Evolutionary conservation across 176 grass and related monocot genomes (phyloP), one percentile per base, ranked within the genome.

Genomic region (Microstegium vimineum): DNA sequence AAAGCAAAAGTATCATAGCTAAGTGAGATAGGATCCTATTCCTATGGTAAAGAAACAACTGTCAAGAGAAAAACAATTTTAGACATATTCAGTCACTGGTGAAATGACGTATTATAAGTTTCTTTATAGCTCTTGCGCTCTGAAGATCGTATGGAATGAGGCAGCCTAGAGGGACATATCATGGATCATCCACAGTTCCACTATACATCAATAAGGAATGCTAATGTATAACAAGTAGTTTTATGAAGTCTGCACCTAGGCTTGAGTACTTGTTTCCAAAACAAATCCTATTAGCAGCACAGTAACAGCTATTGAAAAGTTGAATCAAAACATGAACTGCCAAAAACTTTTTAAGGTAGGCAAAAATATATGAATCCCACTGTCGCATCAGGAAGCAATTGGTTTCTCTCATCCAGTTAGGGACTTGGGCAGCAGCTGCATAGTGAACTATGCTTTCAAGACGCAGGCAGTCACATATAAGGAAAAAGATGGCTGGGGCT

Each of bases 21-120:
- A 86, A 82, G 45, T 36, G 64, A 89, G n/a, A 77, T 71, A 51
- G 32, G 52, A 82, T 76, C 81, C 22, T 16, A 71, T 64, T 76
- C 81, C 22, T 16, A 71, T 64, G 69, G 28, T 34, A 34, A 85
- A 71, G 52, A 80, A 84, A 54, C 13, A 16, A 20, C 51, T 26
- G 54, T 15, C 32, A 68, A 11, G 7, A 74, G 38, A 40, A 66
- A 80, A 75, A 69, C 22, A 37, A 56, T 54, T 86, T n/a, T 34
- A 61, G 10, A 57, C 26, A 73, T 46, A 35, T 72, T 72, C 26
- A 77, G 69, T 60, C 66, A 51, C 31, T 30, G 59, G 40, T 64
- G 25, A 73, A 74, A 57, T 42, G 52, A 81, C 4, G 49, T 59
- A 71, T 10, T 38, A 68, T n/a, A 71, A 15, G 23, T 42, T 42